Evolutionary conservation across 805 yeast genomes (phyloP).

Genomic region (Teunomyces cretensis): DNA sequence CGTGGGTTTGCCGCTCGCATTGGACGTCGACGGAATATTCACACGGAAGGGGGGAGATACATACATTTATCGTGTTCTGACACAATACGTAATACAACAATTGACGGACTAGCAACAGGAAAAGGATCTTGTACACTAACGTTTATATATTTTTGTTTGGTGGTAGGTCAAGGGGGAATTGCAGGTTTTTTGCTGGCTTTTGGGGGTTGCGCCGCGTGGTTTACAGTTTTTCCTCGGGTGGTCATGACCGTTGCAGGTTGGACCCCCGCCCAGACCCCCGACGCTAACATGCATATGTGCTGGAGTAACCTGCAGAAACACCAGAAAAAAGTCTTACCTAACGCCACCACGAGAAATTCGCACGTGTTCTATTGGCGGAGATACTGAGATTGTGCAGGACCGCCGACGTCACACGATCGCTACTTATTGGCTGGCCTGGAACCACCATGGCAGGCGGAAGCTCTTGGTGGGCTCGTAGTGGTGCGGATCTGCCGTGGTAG

Average conservation of each 20-base stretch:
- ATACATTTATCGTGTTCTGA: background rate
- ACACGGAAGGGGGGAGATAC: background rate
- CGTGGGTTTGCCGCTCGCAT: too few species aligned
- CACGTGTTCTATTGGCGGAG: conserved; percentile 1
- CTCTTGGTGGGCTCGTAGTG: too few species aligned
- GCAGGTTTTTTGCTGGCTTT: background rate
- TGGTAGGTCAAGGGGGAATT: background rate
- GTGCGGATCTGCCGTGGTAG: too few species aligned
- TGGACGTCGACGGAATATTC: too few species aligned
- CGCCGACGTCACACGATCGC: background rate
- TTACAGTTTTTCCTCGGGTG: background rate
- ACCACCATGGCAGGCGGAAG: too few species aligned
- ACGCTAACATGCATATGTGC: background rate
- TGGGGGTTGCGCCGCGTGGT: background rate
- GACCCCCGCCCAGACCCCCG: too few species aligned
- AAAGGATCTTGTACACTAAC: background rate
- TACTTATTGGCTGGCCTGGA: too few species aligned
- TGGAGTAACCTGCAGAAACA: background rate
- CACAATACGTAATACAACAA: conserved; percentile 3
- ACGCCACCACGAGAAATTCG: background rate
- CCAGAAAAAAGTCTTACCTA: too few species aligned
- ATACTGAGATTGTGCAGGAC: background rate
- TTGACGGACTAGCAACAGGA: conserved; percentile 5
- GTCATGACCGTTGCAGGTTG: too few species aligned
- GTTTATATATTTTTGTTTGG: conserved; percentile 2